These are phyloP conservation scores for Hippophae tibetana DNA, from an alignment of 306 rosid species.

Conservation along the genomic window DNA sequence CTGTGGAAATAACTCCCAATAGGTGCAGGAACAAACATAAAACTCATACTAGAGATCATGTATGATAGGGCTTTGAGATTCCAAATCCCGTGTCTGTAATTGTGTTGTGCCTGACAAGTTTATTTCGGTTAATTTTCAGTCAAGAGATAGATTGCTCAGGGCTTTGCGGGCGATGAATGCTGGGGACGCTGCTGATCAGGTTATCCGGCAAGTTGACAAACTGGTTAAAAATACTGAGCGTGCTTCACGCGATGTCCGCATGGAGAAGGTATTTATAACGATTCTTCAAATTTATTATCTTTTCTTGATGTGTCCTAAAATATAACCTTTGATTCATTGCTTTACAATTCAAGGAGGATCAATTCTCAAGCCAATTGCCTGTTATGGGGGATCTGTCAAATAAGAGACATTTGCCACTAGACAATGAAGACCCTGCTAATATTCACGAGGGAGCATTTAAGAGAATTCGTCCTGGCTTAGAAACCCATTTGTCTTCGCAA, in stretches of 20 bases:
- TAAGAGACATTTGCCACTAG: conserved; percentile 55
- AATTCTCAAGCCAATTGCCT: conserved; percentile 46
- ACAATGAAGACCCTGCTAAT: conserved; percentile 58
- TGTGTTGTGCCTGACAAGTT: conserved; percentile 22
- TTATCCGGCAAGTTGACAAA: conserved; percentile 84
- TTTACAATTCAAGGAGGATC: conserved; percentile 55
- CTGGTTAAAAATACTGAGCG: conserved; percentile 76
- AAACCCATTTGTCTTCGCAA: conserved; percentile 29
- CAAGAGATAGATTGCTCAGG: conserved; percentile 74
- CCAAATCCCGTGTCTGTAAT: conserved; percentile 7
- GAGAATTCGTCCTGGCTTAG: conserved; percentile 53
- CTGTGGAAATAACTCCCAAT: background rate
- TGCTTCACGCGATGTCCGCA: conserved; percentile 58
- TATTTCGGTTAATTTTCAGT: conserved; percentile 37
- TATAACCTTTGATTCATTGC: conserved; percentile 8
- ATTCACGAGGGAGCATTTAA: conserved; percentile 55
- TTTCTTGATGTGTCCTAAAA: conserved; percentile 12
- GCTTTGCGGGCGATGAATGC: conserved; percentile 84
- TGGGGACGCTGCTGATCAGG: conserved; percentile 96
- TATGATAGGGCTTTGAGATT: conserved; percentile 9
- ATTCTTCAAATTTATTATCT: background rate
- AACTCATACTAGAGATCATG: conserved; percentile 9
- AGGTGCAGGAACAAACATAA: background rate
- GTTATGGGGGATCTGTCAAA: conserved; percentile 51
- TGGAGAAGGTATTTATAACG: conserved; percentile 45